These are phyloP conservation scores for Fusarium nisikadoi DNA, from an alignment of 2,329 filamentous ascomycete species.

Conservation along the genomic window DNA sequence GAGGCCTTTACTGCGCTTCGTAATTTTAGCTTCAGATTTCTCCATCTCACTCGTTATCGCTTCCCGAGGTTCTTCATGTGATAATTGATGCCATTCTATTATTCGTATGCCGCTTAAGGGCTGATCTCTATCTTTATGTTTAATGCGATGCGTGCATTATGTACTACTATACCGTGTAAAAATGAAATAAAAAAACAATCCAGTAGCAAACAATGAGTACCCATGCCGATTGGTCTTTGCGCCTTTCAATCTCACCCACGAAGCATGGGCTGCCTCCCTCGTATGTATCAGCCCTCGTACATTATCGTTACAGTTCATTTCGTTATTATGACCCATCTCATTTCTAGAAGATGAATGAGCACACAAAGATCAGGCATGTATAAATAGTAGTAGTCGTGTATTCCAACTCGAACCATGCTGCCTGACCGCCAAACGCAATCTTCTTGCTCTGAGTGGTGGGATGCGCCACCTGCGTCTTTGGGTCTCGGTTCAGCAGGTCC, in stretches of 20 bases:
- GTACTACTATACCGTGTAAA: conserved; percentile 13
- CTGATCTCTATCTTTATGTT: conserved; percentile 15
- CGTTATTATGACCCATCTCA: conserved; percentile 25
- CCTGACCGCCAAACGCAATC: conserved; percentile 64
- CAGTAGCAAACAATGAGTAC: not conserved
- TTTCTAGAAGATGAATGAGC: conserved; percentile 48
- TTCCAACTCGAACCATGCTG: conserved; percentile 67
- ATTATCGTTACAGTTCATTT: conserved; percentile 44
- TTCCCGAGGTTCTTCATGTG: not conserved
- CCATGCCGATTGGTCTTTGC: conserved; percentile 4
- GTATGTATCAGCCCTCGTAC: conserved; percentile 10
- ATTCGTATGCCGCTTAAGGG: not conserved
- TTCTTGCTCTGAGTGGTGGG: conserved; percentile 63
- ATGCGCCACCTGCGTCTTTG: conserved; percentile 64
- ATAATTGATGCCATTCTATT: conserved; percentile 24
- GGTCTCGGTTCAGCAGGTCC: conserved; percentile 65
- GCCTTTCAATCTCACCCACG: conserved; percentile 1
- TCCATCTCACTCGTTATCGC: not conserved
- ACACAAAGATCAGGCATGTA: conserved; percentile 61
- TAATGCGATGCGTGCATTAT: conserved; percentile 19
- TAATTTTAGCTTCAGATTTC: not conserved
- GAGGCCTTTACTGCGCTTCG: not conserved
- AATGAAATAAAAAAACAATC: not conserved
- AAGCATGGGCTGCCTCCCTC: conserved; percentile 5
- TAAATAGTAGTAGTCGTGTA: conserved; percentile 62